Percentiles rank a stretch among this genome's conserved stretches.
phyloP scores from a whole-genome alignment of 257 asterid species.

The Petrea volubilis region DNA sequence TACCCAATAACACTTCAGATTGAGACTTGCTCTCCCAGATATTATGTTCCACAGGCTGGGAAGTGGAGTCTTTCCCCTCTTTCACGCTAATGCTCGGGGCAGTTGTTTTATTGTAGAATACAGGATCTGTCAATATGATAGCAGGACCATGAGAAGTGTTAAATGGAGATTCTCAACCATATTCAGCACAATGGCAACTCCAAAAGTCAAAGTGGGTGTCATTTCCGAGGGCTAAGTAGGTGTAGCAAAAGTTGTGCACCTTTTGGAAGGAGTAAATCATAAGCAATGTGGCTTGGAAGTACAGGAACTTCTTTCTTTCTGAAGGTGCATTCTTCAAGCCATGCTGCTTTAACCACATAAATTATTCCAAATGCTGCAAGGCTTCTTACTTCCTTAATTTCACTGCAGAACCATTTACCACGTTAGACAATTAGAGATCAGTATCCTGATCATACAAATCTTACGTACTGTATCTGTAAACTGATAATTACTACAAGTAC shows the following conservation, averaged over 20 bases:
- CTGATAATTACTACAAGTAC: not conserved
- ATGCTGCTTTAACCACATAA: conserved; percentile 64
- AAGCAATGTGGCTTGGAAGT: conserved; percentile 73
- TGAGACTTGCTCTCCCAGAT: conserved; percentile 34
- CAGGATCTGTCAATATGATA: conserved; percentile 47
- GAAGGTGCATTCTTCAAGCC: conserved; percentile 88
- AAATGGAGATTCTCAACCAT: conserved; percentile 25
- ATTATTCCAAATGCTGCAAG: conserved; percentile 82
- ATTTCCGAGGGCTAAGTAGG: conserved; percentile 6
- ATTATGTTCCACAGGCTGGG: conserved; percentile 37
- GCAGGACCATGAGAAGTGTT: not conserved
- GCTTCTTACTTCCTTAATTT: conserved; percentile 73
- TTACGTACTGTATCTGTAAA: conserved; percentile 3
- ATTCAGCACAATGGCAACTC: conserved; percentile 10
- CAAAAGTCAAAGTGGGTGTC: conserved; percentile 18
- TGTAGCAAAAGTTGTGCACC: conserved; percentile 42
- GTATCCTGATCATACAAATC: not conserved
- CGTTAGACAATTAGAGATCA: conserved; percentile 19
- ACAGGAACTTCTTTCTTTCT: conserved; percentile 82
- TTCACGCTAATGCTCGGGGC: conserved; percentile 37
- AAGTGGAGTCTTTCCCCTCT: conserved; percentile 47
- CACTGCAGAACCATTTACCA: conserved; percentile 59
- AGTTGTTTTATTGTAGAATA: conserved; percentile 39
- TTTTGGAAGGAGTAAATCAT: conserved; percentile 86
- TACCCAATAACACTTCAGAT: conserved; percentile 38